These are phyloP conservation scores for Eutrema salsugineum DNA, from an alignment of 441 rosid species.

Conservation along the genomic window DNA sequence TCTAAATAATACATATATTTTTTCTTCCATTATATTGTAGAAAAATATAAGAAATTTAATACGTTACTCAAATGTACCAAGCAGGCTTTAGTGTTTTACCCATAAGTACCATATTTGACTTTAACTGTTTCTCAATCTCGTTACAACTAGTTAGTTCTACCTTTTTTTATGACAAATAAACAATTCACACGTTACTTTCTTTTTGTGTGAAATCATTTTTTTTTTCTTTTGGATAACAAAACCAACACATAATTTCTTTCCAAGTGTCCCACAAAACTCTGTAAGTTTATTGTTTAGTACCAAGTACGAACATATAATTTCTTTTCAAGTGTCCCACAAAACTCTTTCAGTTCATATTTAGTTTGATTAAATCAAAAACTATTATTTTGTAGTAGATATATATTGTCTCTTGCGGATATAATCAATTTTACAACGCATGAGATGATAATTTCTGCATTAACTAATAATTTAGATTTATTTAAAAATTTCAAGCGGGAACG, in stretches of 20 bases:
- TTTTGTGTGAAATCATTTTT: background rate
- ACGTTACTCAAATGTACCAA: slow-evolving; percentile 9
- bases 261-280: background rate
- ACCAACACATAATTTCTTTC: background rate
- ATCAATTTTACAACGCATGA: background rate
- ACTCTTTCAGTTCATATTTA: background rate
- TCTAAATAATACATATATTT: background rate
- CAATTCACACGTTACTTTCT: background rate
- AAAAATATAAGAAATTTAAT: background rate
- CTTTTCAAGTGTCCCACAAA: background rate
- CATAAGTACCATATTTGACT: slow-evolving; percentile 5
- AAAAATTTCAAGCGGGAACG: background rate
- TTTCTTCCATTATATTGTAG: background rate
- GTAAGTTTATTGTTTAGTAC: background rate
- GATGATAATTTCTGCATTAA: background rate
- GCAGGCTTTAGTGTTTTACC: slow-evolving; percentile 13
- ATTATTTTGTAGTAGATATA: background rate
- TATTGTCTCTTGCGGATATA: background rate
- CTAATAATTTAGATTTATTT: background rate
- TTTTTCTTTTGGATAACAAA: background rate
- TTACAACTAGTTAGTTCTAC: background rate
- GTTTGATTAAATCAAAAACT: background rate
- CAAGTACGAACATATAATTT: background rate
- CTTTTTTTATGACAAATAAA: background rate
- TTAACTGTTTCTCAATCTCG: slow-evolving; percentile 1